phyloP scores from a whole-genome alignment of 306 rosid species.

The Prinsepia uniflora region DNA sequence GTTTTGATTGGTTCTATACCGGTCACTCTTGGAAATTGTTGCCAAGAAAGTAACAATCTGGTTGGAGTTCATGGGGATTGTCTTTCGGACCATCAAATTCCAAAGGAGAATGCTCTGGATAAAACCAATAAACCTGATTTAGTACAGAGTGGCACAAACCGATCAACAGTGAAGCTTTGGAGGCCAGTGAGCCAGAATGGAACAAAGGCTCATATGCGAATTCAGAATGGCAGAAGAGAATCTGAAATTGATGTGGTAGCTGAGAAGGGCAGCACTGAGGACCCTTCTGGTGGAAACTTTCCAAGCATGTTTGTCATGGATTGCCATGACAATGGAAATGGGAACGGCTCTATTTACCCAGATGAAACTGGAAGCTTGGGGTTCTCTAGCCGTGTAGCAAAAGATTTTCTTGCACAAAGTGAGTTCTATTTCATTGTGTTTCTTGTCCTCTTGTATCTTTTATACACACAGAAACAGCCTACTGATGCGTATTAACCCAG shows the following conservation, averaged over 20 bases:
- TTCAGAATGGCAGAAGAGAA: slow-evolving; percentile 38
- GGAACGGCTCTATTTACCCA: slow-evolving; percentile 13
- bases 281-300: slow-evolving; percentile 29
- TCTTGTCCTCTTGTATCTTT: slow-evolving; percentile 5
- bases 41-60: slow-evolving; percentile 32
- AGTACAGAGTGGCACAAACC: slow-evolving; percentile 32
- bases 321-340: slow-evolving; percentile 25
- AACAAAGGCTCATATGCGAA: slow-evolving; percentile 33
- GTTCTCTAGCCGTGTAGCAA: slow-evolving; percentile 38
- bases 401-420: slow-evolving; percentile 68
- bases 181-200: slow-evolving; percentile 53
- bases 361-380: slow-evolving; percentile 31
- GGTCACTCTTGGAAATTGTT: slow-evolving; percentile 49
- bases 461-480: neutral
- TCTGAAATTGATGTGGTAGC: slow-evolving; percentile 32
- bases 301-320: slow-evolving; percentile 28
- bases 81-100: slow-evolving; percentile 34
- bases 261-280: slow-evolving; percentile 31
- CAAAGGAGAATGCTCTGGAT: slow-evolving; percentile 38
- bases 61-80: slow-evolving; percentile 36
- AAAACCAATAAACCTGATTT: slow-evolving; percentile 45
- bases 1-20: slow-evolving; percentile 81
- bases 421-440: slow-evolving; percentile 23
- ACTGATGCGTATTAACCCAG: neutral
- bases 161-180: slow-evolving; percentile 44